These are phyloP conservation scores for Populus hybrid DNA, from an alignment of 441 rosid genomes.

Conservation along the genomic window DNA sequence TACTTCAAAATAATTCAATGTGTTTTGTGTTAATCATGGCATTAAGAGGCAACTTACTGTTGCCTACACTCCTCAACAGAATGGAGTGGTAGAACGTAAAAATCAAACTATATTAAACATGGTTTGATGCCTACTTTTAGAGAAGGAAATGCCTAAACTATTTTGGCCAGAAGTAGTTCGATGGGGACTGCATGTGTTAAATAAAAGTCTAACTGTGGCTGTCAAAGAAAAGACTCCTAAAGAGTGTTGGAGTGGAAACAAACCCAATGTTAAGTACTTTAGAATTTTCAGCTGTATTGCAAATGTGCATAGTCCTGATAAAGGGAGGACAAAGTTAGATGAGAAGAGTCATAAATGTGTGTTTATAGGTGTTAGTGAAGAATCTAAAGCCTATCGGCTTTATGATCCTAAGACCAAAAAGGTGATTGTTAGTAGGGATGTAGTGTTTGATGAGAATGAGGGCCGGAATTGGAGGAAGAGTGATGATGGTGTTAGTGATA, in stretches of 20 bases:
- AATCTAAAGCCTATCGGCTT: not conserved
- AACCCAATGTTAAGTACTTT: not conserved
- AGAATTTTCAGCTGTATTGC: not conserved
- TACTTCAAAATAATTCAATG: not conserved
- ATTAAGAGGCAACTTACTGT: not conserved
- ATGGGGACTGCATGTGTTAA: not conserved
- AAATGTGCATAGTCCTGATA: not conserved
- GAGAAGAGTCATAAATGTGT: not conserved
- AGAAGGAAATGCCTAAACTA: not conserved
- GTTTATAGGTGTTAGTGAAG: not conserved
- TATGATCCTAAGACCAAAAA: not conserved
- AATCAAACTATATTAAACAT: not conserved
- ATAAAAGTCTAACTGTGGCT: not conserved
- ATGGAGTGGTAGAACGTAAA: not conserved
- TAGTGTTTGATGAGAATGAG: not conserved
- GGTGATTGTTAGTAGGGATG: no score
- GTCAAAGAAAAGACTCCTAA: not conserved
- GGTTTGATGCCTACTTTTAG: not conserved
- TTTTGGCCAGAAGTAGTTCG: not conserved
- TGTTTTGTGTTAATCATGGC: not conserved
- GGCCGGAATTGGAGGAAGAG: no score
- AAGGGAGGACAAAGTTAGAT: not conserved
- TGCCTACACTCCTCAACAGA: not conserved
- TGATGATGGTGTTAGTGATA: no score
- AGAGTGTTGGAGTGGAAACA: not conserved